phyloP scores from a whole-genome alignment of 257 asterid genomes.

The Petrea volubilis region DNA sequence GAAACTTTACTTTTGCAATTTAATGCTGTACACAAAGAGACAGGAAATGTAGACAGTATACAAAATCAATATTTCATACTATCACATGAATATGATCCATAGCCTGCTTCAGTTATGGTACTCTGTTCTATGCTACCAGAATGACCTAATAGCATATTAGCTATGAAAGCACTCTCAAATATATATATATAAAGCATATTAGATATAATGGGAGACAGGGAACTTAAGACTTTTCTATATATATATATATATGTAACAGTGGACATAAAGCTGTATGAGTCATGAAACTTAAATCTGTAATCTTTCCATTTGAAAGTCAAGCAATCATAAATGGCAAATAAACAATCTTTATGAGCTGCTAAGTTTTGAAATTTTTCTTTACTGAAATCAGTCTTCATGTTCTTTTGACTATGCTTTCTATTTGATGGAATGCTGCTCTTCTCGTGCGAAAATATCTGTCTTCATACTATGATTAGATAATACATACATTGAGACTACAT shows the following conservation, averaged over 20 bases:
- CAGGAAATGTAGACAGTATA: neutral
- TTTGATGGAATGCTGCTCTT: constrained; percentile 11
- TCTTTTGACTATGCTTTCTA: neutral
- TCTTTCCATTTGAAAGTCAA: neutral
- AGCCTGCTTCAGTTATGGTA: constrained; percentile 1
- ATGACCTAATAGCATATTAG: constrained; percentile 10
- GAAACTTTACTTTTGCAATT: constrained; percentile 16
- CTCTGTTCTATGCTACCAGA: constrained; percentile 8
- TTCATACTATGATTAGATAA: constrained; percentile 4
- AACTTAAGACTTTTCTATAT: neutral
- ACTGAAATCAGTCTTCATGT: neutral
- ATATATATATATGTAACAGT: neutral
- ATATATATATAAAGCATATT: too few species aligned
- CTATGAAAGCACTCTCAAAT: too few species aligned
- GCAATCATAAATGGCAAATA: constrained; percentile 2
- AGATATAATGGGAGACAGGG: neutral
- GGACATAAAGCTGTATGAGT: constrained; percentile 7
- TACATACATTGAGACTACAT: neutral
- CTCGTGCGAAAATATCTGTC: constrained; percentile 11
- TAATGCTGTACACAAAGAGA: constrained; percentile 14
- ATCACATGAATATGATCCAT: constrained; percentile 17
- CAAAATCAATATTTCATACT: constrained; percentile 7
- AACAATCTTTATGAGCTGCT: constrained; percentile 20
- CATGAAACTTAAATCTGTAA: constrained; percentile 1
- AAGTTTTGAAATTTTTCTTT: neutral